phyloP scores from a whole-genome alignment of 2,329 filamentous ascomycete species.

The Magnaporthiopsis incrustans region DNA sequence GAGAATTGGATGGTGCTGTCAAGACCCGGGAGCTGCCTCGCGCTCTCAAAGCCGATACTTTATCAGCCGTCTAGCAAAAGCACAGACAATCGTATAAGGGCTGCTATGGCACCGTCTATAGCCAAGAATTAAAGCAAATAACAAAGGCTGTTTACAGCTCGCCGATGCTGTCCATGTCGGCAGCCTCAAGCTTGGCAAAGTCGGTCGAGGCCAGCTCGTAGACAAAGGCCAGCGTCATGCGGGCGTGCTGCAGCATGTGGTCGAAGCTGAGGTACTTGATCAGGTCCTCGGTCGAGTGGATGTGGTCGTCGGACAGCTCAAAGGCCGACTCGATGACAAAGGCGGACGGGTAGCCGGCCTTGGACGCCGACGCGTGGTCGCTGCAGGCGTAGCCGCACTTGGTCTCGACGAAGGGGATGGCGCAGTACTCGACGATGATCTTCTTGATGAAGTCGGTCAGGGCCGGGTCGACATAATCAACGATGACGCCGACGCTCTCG shows the following conservation, averaged over 20 bases:
- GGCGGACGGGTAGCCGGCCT: conserved; percentile 56
- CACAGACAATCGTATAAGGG: not conserved
- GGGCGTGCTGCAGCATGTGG: conserved; percentile 58
- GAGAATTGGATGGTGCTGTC: too few relatives aligned
- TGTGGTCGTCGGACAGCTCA: conserved; percentile 56
- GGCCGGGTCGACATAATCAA: conserved; percentile 76
- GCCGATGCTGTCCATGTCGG: conserved; percentile 12
- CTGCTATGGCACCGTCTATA: not conserved
- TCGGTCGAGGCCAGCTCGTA: conserved; percentile 36
- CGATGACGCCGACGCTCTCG: conserved; percentile 87
- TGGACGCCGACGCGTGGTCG: conserved; percentile 60
- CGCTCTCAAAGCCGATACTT: not conserved
- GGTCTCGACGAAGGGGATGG: conserved; percentile 50
- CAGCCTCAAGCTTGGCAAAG: conserved; percentile 22
- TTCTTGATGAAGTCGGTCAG: conserved; percentile 88
- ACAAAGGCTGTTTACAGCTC: conserved; percentile 15
- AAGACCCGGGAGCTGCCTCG: not conserved
- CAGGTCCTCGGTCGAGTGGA: conserved; percentile 65
- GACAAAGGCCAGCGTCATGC: conserved; percentile 36
- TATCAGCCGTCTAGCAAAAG: not conserved
- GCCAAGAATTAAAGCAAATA: not conserved
- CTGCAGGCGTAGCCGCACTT: conserved; percentile 53
- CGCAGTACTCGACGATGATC: conserved; percentile 77
- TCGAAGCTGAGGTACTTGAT: conserved; percentile 61
- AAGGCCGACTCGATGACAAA: conserved; percentile 58